Evolutionary conservation across 1,284 basidiomycete genomes (phyloP), one percentile per base, ranked within the genome.

Genomic region (Inonotus obliquus): DNA sequence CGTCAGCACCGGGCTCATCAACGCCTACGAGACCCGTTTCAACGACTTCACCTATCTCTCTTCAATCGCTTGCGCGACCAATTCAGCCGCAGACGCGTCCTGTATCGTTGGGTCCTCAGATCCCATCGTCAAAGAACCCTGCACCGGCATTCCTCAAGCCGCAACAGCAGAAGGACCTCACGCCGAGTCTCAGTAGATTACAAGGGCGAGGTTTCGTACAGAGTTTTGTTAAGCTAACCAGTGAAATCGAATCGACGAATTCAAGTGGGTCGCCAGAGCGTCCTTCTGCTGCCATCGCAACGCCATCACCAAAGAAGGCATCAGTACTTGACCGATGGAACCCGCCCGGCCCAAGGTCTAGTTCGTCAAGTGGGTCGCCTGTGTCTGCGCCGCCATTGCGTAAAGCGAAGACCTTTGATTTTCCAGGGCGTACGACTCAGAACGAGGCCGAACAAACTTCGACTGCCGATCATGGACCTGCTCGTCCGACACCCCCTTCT

Each of bases 171-270:
- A 92, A 91, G 68, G 89, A 90, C 57, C 81, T 83, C 4, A 91
- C 89, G 1, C 91, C 91, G 1, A 91, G 88, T 69, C 81, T 92
- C 29, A 91, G 87, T 65, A 76, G 89, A 61, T 74, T 92, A n/a
- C 84, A 91, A 67, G 91, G 91, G 6, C 83, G 90, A 48, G 90
- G 90, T 1, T 92, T 92, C 68, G 90, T 92, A 6, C 86, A 89
- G 71, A 89, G 81, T 66, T 84, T 91, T 75, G 86, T 92, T 35
- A 85, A 87, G 72, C 85, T 79, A 41, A 89, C 81, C 67, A 76
- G 80, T 19, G 76, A 81, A 63, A 70, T 85, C 2, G 79, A 81
- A 65, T 65, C 68, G n/a, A 61, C 65, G 2, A 14, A 64, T 10
- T 7, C 17, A n/a, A 17, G 41, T 44, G 14, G 61, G 17, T 56